Evolutionary conservation across 2,329 filamentous ascomycete genomes (phyloP), one percentile per base, ranked within the genome.

Genomic region (Diaporthe nobilis): DNA sequence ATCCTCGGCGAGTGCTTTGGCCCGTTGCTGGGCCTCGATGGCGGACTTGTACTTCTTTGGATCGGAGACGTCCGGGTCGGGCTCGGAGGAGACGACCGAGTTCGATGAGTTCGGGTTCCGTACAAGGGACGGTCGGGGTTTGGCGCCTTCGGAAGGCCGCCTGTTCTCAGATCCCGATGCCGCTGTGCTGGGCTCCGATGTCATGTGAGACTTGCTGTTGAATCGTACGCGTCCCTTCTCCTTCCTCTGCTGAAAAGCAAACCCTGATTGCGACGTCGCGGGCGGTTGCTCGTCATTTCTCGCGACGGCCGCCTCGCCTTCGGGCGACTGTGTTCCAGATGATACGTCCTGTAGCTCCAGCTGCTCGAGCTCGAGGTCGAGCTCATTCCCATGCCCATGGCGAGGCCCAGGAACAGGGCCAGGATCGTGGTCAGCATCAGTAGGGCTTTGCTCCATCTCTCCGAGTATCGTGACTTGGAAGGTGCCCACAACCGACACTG

Each of bases 191-290:
- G 79, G 72, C 51, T 76, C 71, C 65, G 78, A 72, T 75, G 78
- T 82, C 31, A 79, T 81, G 25, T 79, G 85, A 39, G 86, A 85
- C 74, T 83, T 85, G 81, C 86, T 88, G 79, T 88, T 88, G 78
- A 88, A 88, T 9, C 87, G 84, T 39, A 88, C 87, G 39, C 87
- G 85, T 3, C 85, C 86, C 77, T 87, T 88, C 76, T 88, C 87
- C 67, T 83, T 86, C 78, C 83, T 86, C 42, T 72, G 65, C 15
- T 39, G 65, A 22, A 42, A 31, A 1, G 65, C 22, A 17, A 70
- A 39, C 1, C 65, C 65, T 53, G 65, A 25, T 3, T 39, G 34
- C 15, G 65, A 7, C n/a, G 65, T 9, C 4, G n/a, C 34, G 22
- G 34, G 3, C 31, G 31, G 20, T 20, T 53, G 47, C 13, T 42